Percentiles rank a stretch among this genome's conserved stretches.
These are phyloP conservation scores for Aspergillus fumigatiaffinis DNA, from an alignment of 2,329 filamentous ascomycete species.

Conservation along the genomic window DNA sequence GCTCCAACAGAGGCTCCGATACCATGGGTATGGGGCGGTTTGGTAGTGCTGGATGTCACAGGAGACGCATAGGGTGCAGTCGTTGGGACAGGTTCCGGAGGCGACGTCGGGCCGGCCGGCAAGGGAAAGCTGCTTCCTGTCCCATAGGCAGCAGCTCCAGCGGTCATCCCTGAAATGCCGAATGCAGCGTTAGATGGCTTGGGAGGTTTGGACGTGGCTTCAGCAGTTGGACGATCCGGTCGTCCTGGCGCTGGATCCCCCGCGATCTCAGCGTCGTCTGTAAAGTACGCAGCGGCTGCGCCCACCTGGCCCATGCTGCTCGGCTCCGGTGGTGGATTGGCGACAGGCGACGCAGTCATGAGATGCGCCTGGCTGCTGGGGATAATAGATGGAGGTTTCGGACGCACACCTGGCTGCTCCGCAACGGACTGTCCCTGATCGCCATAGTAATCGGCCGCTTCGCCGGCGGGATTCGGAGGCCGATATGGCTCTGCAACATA, in stretches of 20 bases:
- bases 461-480: conserved; percentile 47
- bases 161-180: conserved; percentile 28
- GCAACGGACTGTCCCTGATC: conserved; percentile 59
- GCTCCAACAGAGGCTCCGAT: conserved; percentile 33
- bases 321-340: conserved; percentile 57
- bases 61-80: conserved; percentile 18
- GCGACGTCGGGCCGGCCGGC: conserved; percentile 17
- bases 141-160: conserved; percentile 39
- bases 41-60: conserved; percentile 11
- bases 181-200: conserved; percentile 29
- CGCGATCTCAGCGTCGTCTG: conserved; percentile 21
- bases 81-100: conserved; percentile 14
- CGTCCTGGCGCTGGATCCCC: conserved; percentile 5
- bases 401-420: conserved; percentile 57
- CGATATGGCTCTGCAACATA: conserved; percentile 45
- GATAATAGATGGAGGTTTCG: conserved; percentile 50
- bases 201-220: conserved; percentile 18
- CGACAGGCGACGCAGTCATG: conserved; percentile 47
- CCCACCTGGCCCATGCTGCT: conserved; percentile 45
- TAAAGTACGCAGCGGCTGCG: conserved; percentile 57
- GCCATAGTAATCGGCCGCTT: conserved; percentile 59
- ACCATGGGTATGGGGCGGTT: conserved; percentile 29
- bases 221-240: conserved; percentile 12
- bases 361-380: conserved; percentile 55
- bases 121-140: conserved; percentile 32